Evolutionary conservation across 1,139 yeast species (phyloP).

Genomic region (Hyphopichia pseudoburtonii): DNA sequence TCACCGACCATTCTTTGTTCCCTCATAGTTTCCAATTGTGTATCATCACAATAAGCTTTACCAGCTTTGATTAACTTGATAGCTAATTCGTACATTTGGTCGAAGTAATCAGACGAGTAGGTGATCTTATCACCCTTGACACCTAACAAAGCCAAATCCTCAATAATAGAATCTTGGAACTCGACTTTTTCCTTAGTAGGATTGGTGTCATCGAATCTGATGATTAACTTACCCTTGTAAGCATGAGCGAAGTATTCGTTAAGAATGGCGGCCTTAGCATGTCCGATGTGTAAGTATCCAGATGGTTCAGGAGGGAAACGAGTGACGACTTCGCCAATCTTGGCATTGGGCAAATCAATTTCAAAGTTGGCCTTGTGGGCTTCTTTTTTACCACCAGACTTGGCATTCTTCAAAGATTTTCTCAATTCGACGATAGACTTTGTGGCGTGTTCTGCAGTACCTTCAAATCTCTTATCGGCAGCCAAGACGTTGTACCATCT

Average conservation of each 20-base stretch:
- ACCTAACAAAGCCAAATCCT: slow-evolving; percentile 84
- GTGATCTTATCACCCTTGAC: slow-evolving; percentile 86
- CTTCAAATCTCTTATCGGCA: slow-evolving; percentile 64
- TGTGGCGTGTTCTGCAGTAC: slow-evolving; percentile 64
- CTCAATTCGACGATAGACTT: slow-evolving; percentile 72
- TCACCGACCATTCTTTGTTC: slow-evolving; percentile 98
- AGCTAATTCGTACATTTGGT: slow-evolving; percentile 84
- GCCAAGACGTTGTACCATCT: slow-evolving; percentile 91
- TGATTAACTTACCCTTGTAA: slow-evolving; percentile 90
- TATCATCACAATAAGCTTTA: slow-evolving; percentile 95
- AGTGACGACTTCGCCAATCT: slow-evolving; percentile 90
- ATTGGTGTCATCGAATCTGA: slow-evolving; percentile 96
- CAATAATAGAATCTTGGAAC: slow-evolving; percentile 88
- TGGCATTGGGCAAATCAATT: slow-evolving; percentile 87
- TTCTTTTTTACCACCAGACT: slow-evolving; percentile 67
- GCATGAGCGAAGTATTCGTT: slow-evolving; percentile 94
- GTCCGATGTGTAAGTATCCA: slow-evolving; percentile 93
- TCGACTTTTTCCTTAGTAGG: slow-evolving; percentile 94
- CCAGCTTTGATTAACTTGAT: slow-evolving; percentile 87
- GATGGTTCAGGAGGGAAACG: slow-evolving; percentile 94
- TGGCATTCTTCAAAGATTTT: slow-evolving; percentile 57
- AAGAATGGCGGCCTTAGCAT: slow-evolving; percentile 93
- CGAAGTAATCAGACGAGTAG: slow-evolving; percentile 90
- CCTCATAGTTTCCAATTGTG: slow-evolving; percentile 91
- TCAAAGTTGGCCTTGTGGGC: slow-evolving; percentile 89